Base-by-base conservation (phyloP, 768 basidiomycete species). In the Goffeauzyma gilvescens region DNA sequence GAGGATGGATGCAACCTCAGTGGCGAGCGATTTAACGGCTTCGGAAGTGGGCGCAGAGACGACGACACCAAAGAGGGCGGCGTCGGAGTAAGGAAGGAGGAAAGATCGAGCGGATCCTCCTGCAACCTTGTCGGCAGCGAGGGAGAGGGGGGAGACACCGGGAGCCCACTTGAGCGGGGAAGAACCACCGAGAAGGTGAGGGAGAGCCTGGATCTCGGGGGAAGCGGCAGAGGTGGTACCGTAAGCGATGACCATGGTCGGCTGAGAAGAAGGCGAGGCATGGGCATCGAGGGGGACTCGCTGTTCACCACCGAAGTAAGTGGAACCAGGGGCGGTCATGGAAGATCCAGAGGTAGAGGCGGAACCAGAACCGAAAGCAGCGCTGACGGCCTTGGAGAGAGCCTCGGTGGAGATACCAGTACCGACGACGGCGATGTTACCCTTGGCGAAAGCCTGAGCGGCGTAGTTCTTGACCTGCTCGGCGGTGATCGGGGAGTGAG, bases 21-120 rank as follows among this genome's bases (percentile, higher is more conserved):
- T 45, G 14, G 59, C 55, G 27, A 60, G 43, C 4, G 44, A 35
- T 52, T 71, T 75, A 34, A 84, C 76, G 40, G 68, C 73, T 32
- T 70, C 68, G 2, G 71, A 59, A 18, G 76, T 78, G 27, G 69
- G 61, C 5, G 76, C 84, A 58, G 81, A 76, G 26, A 95, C 68
- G 41, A 84, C 65, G 44, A 93, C 65, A 45, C 87, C 87, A 46
- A 90, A 75, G 38, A 98, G 71, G 6, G 79, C 70, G 3, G 86
- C 89, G 59, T 96, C 90, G 13, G 86, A 83, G 68, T 96, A 96
- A 12, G 81, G 78, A 10, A 87, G 69, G 57, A 82, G 74, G 41
- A 93, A 75, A 9, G 78, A 65, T 60, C 78, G 71, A 42, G 80
- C 80, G 20, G 72, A 72, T 1, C 79, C 68, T 32, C 57, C 59